A percentile compares a stretch with the other conserved stretches of the same genome.
Evolutionary conservation across 805 yeast species (phyloP).

Genomic region (Starmerella asiatica): DNA sequence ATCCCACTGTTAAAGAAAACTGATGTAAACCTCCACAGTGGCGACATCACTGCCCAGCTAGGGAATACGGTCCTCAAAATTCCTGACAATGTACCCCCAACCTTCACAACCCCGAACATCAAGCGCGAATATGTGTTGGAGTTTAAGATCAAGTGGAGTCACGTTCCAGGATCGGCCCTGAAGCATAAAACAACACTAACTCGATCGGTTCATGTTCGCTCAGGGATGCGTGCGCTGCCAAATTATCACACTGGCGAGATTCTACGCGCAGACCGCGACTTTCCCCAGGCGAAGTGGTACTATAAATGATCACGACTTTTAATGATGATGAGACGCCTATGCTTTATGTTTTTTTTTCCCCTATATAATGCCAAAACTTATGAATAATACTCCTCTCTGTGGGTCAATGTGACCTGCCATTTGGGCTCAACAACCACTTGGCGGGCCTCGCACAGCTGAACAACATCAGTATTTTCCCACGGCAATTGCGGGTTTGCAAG

Average conservation of each 20-base stretch:
- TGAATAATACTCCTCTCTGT: too few species aligned
- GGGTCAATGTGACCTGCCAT: constrained; percentile 26
- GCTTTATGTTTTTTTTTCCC: not conserved
- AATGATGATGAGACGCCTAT: not conserved
- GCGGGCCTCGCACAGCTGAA: constrained; percentile 24
- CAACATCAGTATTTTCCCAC: constrained; percentile 11
- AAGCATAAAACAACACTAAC: constrained; percentile 15
- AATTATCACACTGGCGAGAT: constrained; percentile 21
- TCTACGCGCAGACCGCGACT: constrained; percentile 10
- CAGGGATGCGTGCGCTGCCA: constrained; percentile 20
- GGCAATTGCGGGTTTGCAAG: constrained; percentile 2
- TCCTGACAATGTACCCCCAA: constrained; percentile 40
- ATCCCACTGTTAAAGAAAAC: constrained; percentile 1
- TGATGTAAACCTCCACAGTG: constrained; percentile 14
- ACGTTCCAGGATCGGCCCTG: constrained; percentile 15
- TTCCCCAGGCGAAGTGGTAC: constrained; percentile 17
- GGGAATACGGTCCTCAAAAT: constrained; percentile 28
- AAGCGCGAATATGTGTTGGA: constrained; percentile 33
- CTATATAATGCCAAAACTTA: not conserved
- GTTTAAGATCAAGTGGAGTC: constrained; percentile 22
- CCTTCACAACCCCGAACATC: constrained; percentile 45
- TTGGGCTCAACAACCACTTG: constrained; percentile 29
- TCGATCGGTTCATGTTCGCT: constrained; percentile 15
- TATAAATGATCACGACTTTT: not conserved
- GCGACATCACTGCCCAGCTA: constrained; percentile 18